Evolutionary conservation across 139 green algal species (phyloP).

Genomic region (Ostreobium quekettii): DNA sequence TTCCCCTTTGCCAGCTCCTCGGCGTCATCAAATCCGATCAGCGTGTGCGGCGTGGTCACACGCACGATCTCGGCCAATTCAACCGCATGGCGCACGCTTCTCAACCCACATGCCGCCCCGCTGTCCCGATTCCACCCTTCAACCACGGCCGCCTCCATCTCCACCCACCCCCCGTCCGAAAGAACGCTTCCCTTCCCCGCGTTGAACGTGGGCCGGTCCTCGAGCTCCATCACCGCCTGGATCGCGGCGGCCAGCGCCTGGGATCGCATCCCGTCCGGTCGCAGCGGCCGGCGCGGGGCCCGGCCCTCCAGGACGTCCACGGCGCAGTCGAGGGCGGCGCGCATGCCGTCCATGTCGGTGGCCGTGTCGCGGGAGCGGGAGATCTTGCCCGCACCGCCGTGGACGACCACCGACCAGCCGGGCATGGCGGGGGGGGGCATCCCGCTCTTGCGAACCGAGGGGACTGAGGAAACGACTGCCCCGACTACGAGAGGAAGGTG

Average conservation of each 20-base stretch:
- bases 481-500: no score
- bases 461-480: no score
- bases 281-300: background rate
- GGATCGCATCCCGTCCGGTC: background rate
- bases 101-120: conserved; percentile 2
- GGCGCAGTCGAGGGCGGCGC: background rate
- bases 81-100: background rate
- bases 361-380: background rate
- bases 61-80: conserved; percentile 7
- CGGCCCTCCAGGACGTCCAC: background rate
- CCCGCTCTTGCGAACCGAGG: no score
- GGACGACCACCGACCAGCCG: background rate
- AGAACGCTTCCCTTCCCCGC: conserved; percentile 9
- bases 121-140: background rate
- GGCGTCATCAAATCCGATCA: background rate
- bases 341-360: background rate
- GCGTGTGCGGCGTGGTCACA: background rate
- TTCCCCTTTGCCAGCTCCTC: background rate
- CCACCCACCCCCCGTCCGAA: background rate
- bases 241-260: conserved; percentile 4
- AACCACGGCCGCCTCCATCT: conserved; percentile 18
- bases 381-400: conserved; percentile 5
- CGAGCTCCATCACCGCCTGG: conserved; percentile 4
- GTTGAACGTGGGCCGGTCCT: conserved; percentile 8
- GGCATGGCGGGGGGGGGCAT: no score